Evolutionary conservation across 1,284 basidiomycete genomes (phyloP).

Genomic region (Microstroma glucosiphilum): DNA sequence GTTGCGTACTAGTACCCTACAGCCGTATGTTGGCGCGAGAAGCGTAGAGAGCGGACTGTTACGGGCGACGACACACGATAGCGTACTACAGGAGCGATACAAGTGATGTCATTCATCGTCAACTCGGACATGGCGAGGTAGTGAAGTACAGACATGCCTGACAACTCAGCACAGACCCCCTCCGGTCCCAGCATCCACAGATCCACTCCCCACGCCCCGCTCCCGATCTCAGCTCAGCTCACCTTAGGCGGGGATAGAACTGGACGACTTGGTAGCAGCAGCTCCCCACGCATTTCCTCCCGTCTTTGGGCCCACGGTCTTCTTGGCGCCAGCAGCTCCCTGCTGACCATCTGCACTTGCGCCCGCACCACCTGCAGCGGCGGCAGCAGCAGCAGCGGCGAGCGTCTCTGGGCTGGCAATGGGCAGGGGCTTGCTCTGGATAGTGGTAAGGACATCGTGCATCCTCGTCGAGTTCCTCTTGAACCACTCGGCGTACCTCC

Average conservation of each 20-base stretch:
- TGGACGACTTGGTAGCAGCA: background rate
- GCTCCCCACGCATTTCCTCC: conserved; percentile 9
- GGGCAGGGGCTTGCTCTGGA: conserved; percentile 36
- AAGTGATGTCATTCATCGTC: too few species aligned
- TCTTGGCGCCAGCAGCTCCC: background rate
- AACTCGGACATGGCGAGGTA: too few species aligned
- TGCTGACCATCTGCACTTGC: background rate
- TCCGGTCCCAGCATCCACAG: too few species aligned
- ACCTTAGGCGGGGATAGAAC: background rate
- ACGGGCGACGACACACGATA: too few species aligned
- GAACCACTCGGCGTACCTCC: conserved; percentile 92
- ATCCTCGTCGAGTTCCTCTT: conserved; percentile 59
- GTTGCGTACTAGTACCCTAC: too few species aligned
- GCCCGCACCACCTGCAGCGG: conserved; percentile 1
- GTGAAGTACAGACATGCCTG: too few species aligned
- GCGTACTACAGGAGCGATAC: too few species aligned
- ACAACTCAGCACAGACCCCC: too few species aligned
- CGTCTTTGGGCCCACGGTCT: background rate
- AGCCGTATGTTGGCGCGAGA: too few species aligned
- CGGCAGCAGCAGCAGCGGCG: conserved; percentile 10
- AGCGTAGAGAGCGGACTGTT: too few species aligned
- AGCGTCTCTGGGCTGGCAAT: conserved; percentile 16
- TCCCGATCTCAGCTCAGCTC: too few species aligned
- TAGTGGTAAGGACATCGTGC: conserved; percentile 35
- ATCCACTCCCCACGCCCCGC: too few species aligned